Percentiles rank a stretch among this genome's conserved stretches.
These are phyloP conservation scores for Poa pratensis DNA, from an alignment of 176 grass and related monocot genomes.

Conservation along the genomic window DNA sequence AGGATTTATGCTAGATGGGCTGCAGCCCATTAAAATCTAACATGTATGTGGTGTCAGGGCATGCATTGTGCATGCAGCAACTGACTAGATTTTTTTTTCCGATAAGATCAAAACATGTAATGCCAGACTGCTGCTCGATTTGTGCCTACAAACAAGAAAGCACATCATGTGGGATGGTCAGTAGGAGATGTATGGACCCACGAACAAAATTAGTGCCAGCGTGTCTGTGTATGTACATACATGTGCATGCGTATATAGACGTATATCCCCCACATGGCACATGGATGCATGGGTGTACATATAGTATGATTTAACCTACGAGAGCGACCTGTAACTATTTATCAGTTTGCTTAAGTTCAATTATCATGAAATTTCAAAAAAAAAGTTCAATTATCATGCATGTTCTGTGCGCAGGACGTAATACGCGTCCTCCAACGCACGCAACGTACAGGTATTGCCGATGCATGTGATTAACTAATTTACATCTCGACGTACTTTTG, in stretches of 20 bases:
- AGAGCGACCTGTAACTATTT: not conserved
- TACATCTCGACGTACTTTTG: not conserved
- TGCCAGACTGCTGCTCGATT: too few species aligned
- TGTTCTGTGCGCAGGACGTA: not conserved
- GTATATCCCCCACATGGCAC: not conserved
- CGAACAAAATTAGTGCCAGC: not conserved
- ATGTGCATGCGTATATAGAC: not conserved
- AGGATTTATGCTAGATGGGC: too few species aligned
- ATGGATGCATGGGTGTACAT: not conserved
- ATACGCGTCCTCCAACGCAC: too few species aligned
- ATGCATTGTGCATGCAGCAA: too few species aligned
- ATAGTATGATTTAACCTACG: not conserved
- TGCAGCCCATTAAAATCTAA: too few species aligned
- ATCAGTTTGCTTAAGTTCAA: not conserved
- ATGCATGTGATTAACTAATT: not conserved
- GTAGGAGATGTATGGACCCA: not conserved
- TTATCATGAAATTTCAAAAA: too few species aligned
- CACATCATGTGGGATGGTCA: not conserved
- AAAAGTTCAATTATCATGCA: not conserved
- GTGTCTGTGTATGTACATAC: not conserved
- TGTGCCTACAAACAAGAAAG: not conserved
- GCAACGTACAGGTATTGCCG: too few species aligned
- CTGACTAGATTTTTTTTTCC: too few species aligned
- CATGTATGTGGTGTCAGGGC: too few species aligned
- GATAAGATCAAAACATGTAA: too few species aligned